These are phyloP conservation scores for Fusarium beomiforme DNA, from an alignment of 2,329 filamentous ascomycete species.

Conservation along the genomic window DNA sequence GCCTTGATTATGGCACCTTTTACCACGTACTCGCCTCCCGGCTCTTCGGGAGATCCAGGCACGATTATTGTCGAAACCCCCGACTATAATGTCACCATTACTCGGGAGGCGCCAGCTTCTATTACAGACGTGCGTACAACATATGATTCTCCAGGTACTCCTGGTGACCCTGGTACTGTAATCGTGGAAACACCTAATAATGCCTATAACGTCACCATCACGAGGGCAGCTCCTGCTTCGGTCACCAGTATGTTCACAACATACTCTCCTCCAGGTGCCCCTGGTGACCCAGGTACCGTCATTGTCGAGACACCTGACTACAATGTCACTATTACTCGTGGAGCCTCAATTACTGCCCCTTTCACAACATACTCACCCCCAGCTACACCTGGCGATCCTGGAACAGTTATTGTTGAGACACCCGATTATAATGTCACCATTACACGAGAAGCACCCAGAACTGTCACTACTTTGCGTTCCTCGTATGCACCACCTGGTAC, in stretches of 20 bases:
- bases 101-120: slow-evolving; percentile 3
- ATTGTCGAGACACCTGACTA: slow-evolving; percentile 22
- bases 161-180: slow-evolving; percentile 23
- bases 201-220: slow-evolving; percentile 23
- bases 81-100: slow-evolving; percentile 27
- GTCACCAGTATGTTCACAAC: slow-evolving; percentile 9
- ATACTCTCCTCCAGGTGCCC: slow-evolving; percentile 11
- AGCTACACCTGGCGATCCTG: slow-evolving; percentile 5
- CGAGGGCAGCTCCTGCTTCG: slow-evolving; percentile 7
- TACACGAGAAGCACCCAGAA: neutral
- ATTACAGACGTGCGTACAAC: slow-evolving; percentile 6
- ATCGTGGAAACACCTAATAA: slow-evolving; percentile 22
- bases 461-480: neutral
- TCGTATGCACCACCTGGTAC: slow-evolving; percentile 1
- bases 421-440: slow-evolving; percentile 12
- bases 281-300: slow-evolving; percentile 21
- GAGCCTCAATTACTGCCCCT: neutral
- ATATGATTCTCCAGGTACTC: slow-evolving; percentile 7
- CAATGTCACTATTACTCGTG: slow-evolving; percentile 17
- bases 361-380: slow-evolving; percentile 12
- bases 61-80: slow-evolving; percentile 23
- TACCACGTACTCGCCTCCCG: slow-evolving; percentile 9
- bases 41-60: slow-evolving; percentile 15
- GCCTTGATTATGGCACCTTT: neutral
- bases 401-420: slow-evolving; percentile 11